Evolutionary conservation across 2,329 filamentous ascomycete genomes (phyloP).

Genomic region (Aspergillus calidoustus): DNA sequence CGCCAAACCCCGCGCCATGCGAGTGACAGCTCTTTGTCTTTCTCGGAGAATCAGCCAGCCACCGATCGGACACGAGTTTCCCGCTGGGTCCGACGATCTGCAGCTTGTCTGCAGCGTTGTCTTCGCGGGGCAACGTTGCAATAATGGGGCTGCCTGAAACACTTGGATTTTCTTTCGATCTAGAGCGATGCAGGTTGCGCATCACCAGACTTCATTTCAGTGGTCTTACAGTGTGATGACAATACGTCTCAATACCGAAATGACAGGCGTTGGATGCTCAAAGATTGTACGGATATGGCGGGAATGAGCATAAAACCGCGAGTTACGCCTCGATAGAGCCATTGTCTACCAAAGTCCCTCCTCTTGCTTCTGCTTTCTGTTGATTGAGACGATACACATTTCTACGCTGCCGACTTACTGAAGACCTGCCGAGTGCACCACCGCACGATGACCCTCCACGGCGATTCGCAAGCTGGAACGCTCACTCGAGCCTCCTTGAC

Average conservation of each 20-base stretch:
- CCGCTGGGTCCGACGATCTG: not conserved
- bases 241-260: conserved; percentile 7
- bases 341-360: not conserved
- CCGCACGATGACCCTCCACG: conserved; percentile 6
- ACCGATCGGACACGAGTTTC: not conserved
- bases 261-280: not conserved
- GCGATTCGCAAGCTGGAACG: not conserved
- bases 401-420: not conserved
- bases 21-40: not conserved
- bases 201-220: not conserved
- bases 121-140: not conserved
- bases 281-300: not conserved
- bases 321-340: not conserved
- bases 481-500: not conserved
- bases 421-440: not conserved
- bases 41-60: not conserved
- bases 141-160: not conserved
- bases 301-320: not conserved
- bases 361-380: not conserved
- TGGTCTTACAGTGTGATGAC: not conserved
- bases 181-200: not conserved
- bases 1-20: not conserved
- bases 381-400: not conserved
- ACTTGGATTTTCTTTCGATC: not conserved
- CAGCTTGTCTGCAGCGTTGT: not conserved